Percentiles rank a stretch among this genome's conserved stretches.
These are phyloP conservation scores for Calonectria pteridis DNA, from an alignment of 2,329 filamentous ascomycete species.

Conservation along the genomic window DNA sequence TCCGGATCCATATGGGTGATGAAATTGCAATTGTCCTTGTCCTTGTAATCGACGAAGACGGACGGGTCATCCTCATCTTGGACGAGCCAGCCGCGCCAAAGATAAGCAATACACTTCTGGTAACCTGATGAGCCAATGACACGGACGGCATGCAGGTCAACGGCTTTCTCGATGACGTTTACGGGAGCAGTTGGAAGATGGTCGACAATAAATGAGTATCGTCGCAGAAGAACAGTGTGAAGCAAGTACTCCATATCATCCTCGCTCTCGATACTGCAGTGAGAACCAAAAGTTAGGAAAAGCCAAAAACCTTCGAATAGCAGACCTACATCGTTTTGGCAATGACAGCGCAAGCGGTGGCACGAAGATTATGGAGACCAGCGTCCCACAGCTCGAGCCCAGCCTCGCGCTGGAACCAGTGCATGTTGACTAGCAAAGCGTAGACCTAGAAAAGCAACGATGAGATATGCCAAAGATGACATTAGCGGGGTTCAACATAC, in stretches of 20 bases:
- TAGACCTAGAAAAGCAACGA: slow-evolving; percentile 63
- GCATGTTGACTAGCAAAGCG: slow-evolving; percentile 78
- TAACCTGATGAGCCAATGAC: slow-evolving; percentile 95
- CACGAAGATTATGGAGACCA: slow-evolving; percentile 82
- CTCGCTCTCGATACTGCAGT: slow-evolving; percentile 84
- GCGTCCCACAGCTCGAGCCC: slow-evolving; percentile 91
- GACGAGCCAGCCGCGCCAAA: slow-evolving; percentile 97
- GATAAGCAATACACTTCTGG: slow-evolving; percentile 92
- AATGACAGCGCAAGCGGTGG: slow-evolving; percentile 88
- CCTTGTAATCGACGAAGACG: slow-evolving; percentile 89
- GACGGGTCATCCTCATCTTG: slow-evolving; percentile 92
- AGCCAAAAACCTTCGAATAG: too few species aligned
- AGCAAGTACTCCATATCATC: slow-evolving; percentile 84
- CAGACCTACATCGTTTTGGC: slow-evolving; percentile 77
- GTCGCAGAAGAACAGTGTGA: slow-evolving; percentile 84
- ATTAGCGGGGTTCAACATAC: slow-evolving; percentile 49
- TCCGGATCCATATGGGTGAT: slow-evolving; percentile 91
- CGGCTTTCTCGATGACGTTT: slow-evolving; percentile 93
- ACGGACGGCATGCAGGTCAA: slow-evolving; percentile 89
- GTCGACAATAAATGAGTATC: slow-evolving; percentile 85
- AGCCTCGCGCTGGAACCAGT: slow-evolving; percentile 85
- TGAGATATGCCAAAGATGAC: not conserved
- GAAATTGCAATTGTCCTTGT: slow-evolving; percentile 83
- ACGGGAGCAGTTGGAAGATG: slow-evolving; percentile 78
- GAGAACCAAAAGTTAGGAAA: slow-evolving; percentile 8